Evolutionary conservation across 805 yeast genomes (phyloP), one percentile per base, ranked within the genome.

Genomic region (Kodamaea jinghongensis): DNA sequence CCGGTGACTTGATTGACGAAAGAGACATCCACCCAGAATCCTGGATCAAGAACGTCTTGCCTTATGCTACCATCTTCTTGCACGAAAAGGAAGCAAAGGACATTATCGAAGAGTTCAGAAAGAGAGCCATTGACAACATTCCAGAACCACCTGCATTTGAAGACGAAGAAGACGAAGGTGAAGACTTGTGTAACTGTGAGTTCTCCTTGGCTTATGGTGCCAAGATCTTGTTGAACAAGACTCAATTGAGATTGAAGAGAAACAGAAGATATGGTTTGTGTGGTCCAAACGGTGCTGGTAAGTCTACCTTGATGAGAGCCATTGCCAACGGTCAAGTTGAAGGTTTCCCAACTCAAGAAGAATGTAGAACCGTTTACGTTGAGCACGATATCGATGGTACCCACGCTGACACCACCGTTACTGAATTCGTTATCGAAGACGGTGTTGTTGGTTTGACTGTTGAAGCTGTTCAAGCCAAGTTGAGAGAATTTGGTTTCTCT

Each of bases 191-290:
- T 84, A 93, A 93, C 96, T 91, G 98, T 86, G 99, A 93, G 83
- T 93, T 93, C 90, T 93, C 99, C 47, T 81, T 93, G 65, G 99
- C 99, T 72, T 93, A 93, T 75, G 99, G 99, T 91, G 99, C 99
- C 65, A 93, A 93, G 87, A 93, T 93, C 81, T 81, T 93, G 78
- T 88, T 93, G 75, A 93, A 93, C 91, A 91, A 93, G 77, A 93
- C 99, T 58, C 97, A 91, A 79, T 83, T 93, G 71, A 89, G 99
- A 78, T 85, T 93, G 70, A 89, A 88, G 89, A 84, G 96, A 80
- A 93, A 86, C 77, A 90, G 97, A 79, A 87, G 99, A 79, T 93
- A 93, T 73, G 99, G 99, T 91, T 76, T 84, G 61, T 85, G 93
- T 81, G 75, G 75, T 66, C 75, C 74, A 54, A 70, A 70, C 60